These are phyloP conservation scores for Maudiozyma serrabonitensis DNA, from an alignment of 805 yeast genomes.

Conservation along the genomic window DNA sequence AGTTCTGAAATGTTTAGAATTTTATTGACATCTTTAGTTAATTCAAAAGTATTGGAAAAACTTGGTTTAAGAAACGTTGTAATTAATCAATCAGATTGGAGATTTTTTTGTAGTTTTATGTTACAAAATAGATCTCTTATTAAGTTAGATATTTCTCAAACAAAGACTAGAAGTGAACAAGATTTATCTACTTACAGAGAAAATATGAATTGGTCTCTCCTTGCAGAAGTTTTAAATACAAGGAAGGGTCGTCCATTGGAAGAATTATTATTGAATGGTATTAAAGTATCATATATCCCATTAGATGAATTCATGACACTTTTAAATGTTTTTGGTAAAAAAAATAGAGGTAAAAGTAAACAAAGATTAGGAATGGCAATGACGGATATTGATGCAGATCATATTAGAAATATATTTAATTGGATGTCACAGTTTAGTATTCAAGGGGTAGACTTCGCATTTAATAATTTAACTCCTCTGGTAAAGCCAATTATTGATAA, in stretches of 20 bases:
- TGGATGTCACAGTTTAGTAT: constrained; percentile 42
- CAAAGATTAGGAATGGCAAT: constrained; percentile 67
- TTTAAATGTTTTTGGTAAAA: constrained; percentile 45
- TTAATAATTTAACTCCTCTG: constrained; percentile 48
- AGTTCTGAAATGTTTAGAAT: constrained; percentile 69
- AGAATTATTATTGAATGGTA: constrained; percentile 76
- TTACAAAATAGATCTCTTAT: constrained; percentile 49
- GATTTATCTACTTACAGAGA: constrained; percentile 41
- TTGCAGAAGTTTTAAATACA: constrained; percentile 56
- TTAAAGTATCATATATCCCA: constrained; percentile 44
- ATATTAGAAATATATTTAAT: constrained; percentile 43
- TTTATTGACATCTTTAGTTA: constrained; percentile 58
- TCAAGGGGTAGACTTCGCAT: constrained; percentile 73
- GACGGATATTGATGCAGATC: constrained; percentile 53
- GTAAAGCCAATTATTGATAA: constrained; percentile 21
- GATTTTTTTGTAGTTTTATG: constrained; percentile 63
- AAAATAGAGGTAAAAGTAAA: constrained; percentile 15
- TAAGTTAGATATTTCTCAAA: constrained; percentile 64
- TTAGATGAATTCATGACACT: constrained; percentile 41
- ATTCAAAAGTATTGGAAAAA: constrained; percentile 58
- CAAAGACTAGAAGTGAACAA: constrained; percentile 32
- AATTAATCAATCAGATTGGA: constrained; percentile 69
- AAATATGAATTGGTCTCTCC: constrained; percentile 73
- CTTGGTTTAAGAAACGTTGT: constrained; percentile 72
- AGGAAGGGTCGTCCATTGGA: constrained; percentile 59